Evolutionary conservation across 2,329 filamentous ascomycete genomes (phyloP).

Genomic region (Trichoderma semiorbis): DNA sequence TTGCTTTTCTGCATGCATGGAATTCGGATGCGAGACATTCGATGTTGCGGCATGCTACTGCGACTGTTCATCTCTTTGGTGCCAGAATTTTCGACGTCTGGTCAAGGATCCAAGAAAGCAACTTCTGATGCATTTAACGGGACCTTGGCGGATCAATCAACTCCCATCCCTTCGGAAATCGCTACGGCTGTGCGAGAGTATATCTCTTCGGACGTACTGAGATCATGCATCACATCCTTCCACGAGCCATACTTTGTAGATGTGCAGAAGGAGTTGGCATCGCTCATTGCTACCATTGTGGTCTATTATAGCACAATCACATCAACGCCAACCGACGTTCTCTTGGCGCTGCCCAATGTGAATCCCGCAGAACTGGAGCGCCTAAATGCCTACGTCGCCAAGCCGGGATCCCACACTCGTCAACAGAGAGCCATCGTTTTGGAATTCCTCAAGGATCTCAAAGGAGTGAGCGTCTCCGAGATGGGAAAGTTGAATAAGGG

Average conservation of each 20-base stretch:
- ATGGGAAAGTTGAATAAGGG: conserved; percentile 74
- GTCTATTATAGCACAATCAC: conserved; percentile 69
- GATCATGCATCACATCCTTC: conserved; percentile 83
- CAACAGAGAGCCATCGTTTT: conserved; percentile 78
- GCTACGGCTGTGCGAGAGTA: conserved; percentile 77
- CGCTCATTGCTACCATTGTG: conserved; percentile 81
- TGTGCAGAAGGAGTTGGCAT: conserved; percentile 85
- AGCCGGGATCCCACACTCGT: conserved; percentile 59
- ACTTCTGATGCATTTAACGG: conserved; percentile 27
- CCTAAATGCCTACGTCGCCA: conserved; percentile 58
- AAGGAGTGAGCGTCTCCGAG: conserved; percentile 90
- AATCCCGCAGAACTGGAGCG: conserved; percentile 62
- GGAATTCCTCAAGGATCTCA: conserved; percentile 78
- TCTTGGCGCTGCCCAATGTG: conserved; percentile 79
- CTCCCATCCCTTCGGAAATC: conserved; percentile 49
- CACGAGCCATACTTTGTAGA: conserved; percentile 97
- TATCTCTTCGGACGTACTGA: conserved; percentile 82
- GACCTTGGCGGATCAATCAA: conserved; percentile 34
- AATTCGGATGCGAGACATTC: conserved; percentile 82
- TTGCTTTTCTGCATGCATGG: conserved; percentile 89
- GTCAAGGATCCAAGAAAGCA: conserved; percentile 26
- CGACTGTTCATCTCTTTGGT: conserved; percentile 83
- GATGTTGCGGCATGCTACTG: conserved; percentile 81
- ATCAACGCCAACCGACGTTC: conserved; percentile 66
- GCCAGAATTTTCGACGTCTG: conserved; percentile 65